These are phyloP conservation scores for Dioszegia aurantiaca DNA, from an alignment of 768 basidiomycete species.

Conservation along the genomic window DNA sequence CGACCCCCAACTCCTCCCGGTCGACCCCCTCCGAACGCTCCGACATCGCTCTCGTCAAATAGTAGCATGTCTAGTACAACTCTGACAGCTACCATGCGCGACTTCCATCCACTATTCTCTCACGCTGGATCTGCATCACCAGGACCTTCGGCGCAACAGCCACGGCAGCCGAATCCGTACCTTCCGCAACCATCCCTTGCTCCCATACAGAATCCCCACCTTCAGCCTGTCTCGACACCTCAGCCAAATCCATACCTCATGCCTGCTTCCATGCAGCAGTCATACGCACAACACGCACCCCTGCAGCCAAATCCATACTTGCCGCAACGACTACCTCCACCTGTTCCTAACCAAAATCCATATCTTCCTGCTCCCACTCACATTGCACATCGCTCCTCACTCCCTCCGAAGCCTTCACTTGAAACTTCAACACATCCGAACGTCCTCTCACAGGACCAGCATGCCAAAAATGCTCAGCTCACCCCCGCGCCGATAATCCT, in stretches of 20 bases:
- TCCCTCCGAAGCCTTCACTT: no score
- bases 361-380: no score
- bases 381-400: no score
- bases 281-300: neutral
- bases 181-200: neutral
- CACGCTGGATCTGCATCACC: neutral
- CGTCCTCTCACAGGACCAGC: no score
- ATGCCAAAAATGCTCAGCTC: no score
- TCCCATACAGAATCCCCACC: neutral
- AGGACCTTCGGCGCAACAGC: neutral
- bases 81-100: conserved; percentile 2
- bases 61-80: neutral
- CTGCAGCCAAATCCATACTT: neutral
- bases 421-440: no score
- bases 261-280: neutral
- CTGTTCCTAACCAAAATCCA: no score
- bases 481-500: no score
- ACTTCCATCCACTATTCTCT: conserved; percentile 6
- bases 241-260: neutral
- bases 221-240: neutral
- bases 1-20: conserved; percentile 7
- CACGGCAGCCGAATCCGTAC: conserved; percentile 3
- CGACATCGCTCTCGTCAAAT: conserved; percentile 7
- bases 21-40: neutral
- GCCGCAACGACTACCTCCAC: no score